Percentiles rank a stretch among this genome's conserved stretches.
Conservation (phyloP, 306 rosid genomes). For the Acacia confusa region DNA sequence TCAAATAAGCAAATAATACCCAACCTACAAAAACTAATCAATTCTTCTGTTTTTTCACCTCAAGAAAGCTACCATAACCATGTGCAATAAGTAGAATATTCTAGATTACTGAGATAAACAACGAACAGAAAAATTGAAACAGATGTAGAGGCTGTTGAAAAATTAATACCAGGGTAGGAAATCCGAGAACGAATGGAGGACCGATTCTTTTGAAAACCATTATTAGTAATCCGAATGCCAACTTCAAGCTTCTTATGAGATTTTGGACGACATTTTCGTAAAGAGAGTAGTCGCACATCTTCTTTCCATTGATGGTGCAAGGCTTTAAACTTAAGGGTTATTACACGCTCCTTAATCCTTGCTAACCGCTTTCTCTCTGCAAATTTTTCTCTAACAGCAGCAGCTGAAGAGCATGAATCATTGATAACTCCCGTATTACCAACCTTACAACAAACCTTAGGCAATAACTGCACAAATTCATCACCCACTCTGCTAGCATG, state of each 20-base stretch:
- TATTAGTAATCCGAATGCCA: conserved; percentile 52
- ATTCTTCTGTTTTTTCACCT: neutral
- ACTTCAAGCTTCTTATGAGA: conserved; percentile 71
- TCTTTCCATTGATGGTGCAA: conserved; percentile 86
- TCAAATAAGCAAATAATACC: neutral
- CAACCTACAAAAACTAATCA: neutral
- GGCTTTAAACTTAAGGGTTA: conserved; percentile 76
- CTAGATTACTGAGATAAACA: neutral
- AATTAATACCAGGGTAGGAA: conserved; percentile 65
- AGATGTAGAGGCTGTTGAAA: neutral
- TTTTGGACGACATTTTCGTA: conserved; percentile 66
- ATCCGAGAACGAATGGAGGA: conserved; percentile 71
- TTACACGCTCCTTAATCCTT: conserved; percentile 77
- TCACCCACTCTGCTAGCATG: conserved; percentile 47
- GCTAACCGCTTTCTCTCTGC: conserved; percentile 51
- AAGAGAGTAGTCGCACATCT: conserved; percentile 60
- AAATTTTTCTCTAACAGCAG: conserved; percentile 56
- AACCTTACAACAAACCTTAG: conserved; percentile 34
- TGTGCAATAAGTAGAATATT: neutral
- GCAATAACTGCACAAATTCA: conserved; percentile 52
- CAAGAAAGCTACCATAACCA: neutral
- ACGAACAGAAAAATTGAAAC: neutral
- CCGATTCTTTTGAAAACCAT: conserved; percentile 72
- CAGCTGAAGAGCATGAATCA: conserved; percentile 29
- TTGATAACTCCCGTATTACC: conserved; percentile 33